Conservation (phyloP, 805 yeast genomes). For the Kluyveromyces starmeri region DNA sequence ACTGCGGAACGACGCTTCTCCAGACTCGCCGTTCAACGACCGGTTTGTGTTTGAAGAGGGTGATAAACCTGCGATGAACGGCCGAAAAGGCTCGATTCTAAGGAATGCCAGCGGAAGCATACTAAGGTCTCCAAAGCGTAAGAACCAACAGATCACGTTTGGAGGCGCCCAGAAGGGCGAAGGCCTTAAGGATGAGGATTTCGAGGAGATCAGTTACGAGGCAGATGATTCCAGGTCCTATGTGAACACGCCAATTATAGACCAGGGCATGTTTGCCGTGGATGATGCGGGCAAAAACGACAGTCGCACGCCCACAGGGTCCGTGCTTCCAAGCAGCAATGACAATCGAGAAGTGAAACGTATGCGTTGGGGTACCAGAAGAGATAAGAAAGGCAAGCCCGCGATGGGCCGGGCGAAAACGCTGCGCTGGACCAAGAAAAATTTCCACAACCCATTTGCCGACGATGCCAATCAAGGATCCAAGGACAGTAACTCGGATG, state of each 20-base stretch:
- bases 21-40: conserved; percentile 26
- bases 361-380: conserved; percentile 86
- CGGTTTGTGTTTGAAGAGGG: conserved; percentile 18
- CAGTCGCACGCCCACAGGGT: background rate
- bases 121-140: conserved; percentile 2
- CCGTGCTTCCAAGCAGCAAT: conserved; percentile 8
- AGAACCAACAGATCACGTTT: conserved; percentile 12
- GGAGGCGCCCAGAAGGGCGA: conserved; percentile 10
- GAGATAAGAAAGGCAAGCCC: conserved; percentile 66
- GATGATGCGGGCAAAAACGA: conserved; percentile 9
- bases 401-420: conserved; percentile 51
- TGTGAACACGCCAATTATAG: conserved; percentile 22
- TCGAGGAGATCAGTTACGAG: conserved; percentile 11
- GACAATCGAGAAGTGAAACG: conserved; percentile 44
- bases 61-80: conserved; percentile 2
- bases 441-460: conserved; percentile 29
- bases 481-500: conserved; percentile 16
- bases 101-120: conserved; percentile 2
- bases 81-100: background rate
- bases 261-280: conserved; percentile 5
- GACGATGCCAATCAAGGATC: conserved; percentile 13
- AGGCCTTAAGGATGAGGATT: conserved; percentile 12
- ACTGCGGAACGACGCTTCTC: conserved; percentile 8
- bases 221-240: conserved; percentile 20
- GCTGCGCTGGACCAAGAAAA: conserved; percentile 38